Evolutionary conservation across 176 grass and related monocot genomes (phyloP).

Genomic region (Otatea glauca): DNA sequence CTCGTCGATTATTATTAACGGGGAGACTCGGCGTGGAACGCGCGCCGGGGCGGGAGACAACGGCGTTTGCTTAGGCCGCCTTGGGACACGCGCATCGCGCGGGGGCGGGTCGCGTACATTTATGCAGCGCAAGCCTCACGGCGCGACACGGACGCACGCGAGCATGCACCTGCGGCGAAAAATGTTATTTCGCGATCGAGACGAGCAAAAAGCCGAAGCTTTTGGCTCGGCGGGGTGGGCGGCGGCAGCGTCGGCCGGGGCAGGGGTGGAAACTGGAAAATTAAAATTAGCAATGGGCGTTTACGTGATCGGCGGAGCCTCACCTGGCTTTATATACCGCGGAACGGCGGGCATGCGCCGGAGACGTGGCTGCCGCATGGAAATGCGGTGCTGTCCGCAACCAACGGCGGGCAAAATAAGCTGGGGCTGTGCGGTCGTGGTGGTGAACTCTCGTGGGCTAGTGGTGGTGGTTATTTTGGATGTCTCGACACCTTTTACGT

Average conservation of each 20-base stretch:
- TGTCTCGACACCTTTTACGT: too few relatives aligned
- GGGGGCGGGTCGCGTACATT: neutral
- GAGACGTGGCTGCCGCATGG: neutral
- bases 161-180: constrained; percentile 25
- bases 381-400: constrained; percentile 1
- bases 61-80: constrained; percentile 13
- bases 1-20: constrained; percentile 23
- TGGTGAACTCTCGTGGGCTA: neutral
- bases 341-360: constrained; percentile 13
- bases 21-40: constrained; percentile 13
- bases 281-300: neutral
- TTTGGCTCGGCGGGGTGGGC: constrained; percentile 18
- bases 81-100: neutral
- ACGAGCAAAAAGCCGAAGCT: neutral
- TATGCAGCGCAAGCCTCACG: neutral
- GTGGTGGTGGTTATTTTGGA: neutral
- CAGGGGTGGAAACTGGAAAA: neutral
- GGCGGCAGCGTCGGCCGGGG: neutral
- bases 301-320: constrained; percentile 3
- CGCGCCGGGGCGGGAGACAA: neutral
- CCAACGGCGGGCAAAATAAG: neutral
- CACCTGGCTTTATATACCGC: constrained; percentile 2
- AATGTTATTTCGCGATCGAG: neutral
- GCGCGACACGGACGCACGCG: neutral
- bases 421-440: constrained; percentile 1